Base-by-base conservation (phyloP, 345 rosid genomes). In the Eucalyptus cloeziana region DNA sequence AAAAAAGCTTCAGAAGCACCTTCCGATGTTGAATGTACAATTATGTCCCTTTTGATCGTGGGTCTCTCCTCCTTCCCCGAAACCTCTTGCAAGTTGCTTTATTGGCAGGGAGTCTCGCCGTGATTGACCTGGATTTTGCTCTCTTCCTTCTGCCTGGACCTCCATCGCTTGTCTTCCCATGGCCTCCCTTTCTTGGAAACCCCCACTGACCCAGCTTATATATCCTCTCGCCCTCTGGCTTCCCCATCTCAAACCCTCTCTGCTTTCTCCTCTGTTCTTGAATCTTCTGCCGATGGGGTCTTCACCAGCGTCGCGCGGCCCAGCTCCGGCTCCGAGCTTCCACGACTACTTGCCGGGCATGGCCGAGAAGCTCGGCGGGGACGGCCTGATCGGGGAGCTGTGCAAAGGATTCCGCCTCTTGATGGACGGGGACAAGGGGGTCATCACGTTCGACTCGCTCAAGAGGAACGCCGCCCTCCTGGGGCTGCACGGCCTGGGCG, bases 401-500 rank as follows among this genome's bases (percentile, higher is more conserved):
- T 89, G 94, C 50, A 92, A 89, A 19, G 95, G 95, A 89, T 94
- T 94, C 87, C 58, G 87, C 76, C n/a, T 93, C 87, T 47, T 94
- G 90, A 90, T 90, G 93, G 95, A 94, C 80, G 85, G 88, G 43
- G 94, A 90, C 17, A 93, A 88, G 52, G 93, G 93, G 49, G 87
- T 93, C 33, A 94, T 94, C 86, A 93, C 95, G 4, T 89, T 71
- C 52, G 94, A 93, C 90, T 93, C 94, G 87, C 87, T 94, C 91
- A 94, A 91, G 92, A 90, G 56, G 89, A 94, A 94, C 89, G 89
- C 94, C 58, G 87, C 91, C 14, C 43, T 92, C 58, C 87, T 93
- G 50, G 94, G 94, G 45, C 51, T 94, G 86, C 90, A 91, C 19
- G 94, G 89, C 40, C 40, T 94, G 90, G 85, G 88, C 30, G 91